Base-by-base conservation (phyloP, 345 rosid genomes). In the Clarkia xantiana region DNA sequence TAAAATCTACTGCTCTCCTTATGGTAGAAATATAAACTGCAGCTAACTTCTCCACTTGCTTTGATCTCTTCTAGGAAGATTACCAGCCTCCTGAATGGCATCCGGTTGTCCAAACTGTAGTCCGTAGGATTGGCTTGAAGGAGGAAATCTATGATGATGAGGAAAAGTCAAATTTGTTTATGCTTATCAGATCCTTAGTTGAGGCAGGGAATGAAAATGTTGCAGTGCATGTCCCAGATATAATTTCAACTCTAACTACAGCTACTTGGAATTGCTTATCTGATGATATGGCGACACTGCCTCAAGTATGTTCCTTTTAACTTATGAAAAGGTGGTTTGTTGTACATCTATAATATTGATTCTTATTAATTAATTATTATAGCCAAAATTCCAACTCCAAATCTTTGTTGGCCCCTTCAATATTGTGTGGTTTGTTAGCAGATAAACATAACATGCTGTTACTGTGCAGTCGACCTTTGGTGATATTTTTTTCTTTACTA, bases 81-180 rank as follows among this genome's bases (percentile, higher is more conserved):
- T 86, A 76, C 72, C 68, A 44, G 13, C 94, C 94, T 54, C 86
- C 84, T 51, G 81, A 78, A 60, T 86, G 89, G 94, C 55, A 70
- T 62, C 86, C 81, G 49, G 75, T 86, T 63, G 80, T 86, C 62
- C 82, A 78, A 71, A 73, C 72, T 68, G 65, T 80, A 55, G 70
- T 76, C 60, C 70, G 79, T 54, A 71, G 81, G 52, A 76, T 86
- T 69, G 82, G 75, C 58, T 5, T 1, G 36, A 29, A 29, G 36
- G 36, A 29, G 36, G 36, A 29, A 29, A 5, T 10, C 6, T 62
- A 53, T 60, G 86, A 78, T 51, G 84, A 78, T 45, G 86, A 78
- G 53, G 93, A 82, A 67, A 75, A 71, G 46, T 58, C 63, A 51
- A 65, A 78, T 60, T 64, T 86, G 44, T 76, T 82, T 68, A 79